Conservation (phyloP, 2,329 filamentous ascomycete genomes). For the Penicillium sp. region DNA sequence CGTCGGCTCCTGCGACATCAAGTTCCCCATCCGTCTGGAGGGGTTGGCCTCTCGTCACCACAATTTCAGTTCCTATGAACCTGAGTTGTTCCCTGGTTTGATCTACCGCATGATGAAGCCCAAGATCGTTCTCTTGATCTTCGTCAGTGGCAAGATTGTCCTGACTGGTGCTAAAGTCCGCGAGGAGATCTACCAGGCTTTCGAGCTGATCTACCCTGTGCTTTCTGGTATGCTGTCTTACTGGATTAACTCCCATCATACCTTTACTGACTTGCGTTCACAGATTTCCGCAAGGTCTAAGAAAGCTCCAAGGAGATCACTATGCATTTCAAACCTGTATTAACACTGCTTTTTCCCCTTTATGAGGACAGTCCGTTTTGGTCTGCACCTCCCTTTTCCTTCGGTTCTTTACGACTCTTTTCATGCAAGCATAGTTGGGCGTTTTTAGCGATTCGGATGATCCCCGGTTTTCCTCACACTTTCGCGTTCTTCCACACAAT, state of each 20-base stretch:
- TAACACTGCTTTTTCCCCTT: constrained; percentile 29
- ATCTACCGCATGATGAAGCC: constrained; percentile 99
- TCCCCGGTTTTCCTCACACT: constrained; percentile 26
- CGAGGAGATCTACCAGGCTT: constrained; percentile 96
- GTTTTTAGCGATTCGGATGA: constrained; percentile 45
- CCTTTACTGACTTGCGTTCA: constrained; percentile 26
- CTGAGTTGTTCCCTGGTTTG: constrained; percentile 95
- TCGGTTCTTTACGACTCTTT: constrained; percentile 36
- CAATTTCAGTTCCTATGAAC: constrained; percentile 99
- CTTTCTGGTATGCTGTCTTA: constrained; percentile 66
- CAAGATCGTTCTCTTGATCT: constrained; percentile 96
- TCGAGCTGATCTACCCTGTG: constrained; percentile 96
- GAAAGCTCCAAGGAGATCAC: constrained; percentile 16
- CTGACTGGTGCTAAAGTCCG: constrained; percentile 96
- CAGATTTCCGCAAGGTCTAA: constrained; percentile 64
- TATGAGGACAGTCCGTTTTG: constrained; percentile 13
- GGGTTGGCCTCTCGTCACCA: constrained; percentile 95
- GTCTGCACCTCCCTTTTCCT: constrained; percentile 8
- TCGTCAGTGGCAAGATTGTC: constrained; percentile 97
- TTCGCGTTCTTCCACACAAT: constrained; percentile 34
- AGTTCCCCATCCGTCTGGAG: constrained; percentile 96
- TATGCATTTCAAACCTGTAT: constrained; percentile 29
- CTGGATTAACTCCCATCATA: neutral
- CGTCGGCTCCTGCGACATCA: constrained; percentile 97
- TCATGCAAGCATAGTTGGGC: constrained; percentile 47